Base-by-base conservation (phyloP, 768 basidiomycete genomes). In the Dioszegia hungarica region DNA sequence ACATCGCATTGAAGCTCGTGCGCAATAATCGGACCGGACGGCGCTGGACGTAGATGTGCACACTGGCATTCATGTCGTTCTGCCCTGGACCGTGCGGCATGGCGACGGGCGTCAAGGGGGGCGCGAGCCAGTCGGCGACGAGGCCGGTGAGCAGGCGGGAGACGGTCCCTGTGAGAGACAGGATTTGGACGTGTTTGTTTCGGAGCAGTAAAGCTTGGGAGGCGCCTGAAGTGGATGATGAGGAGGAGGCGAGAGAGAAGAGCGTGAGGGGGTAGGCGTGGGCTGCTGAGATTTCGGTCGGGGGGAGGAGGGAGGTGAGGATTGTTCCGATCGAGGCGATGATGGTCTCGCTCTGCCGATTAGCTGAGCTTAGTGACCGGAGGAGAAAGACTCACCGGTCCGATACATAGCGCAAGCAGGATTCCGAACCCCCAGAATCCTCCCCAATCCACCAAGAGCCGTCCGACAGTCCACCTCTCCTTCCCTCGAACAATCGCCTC, bases 261-360 rank as follows among this genome's bases (percentile, higher is more conserved):
- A 29, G 24, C 19, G 55, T 28, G 36, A 45, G 17, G 39, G 28
- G 52, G 31, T 34, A 34, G 54, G 37, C 12, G 49, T 25, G 29
- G 19, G 43, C 20, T 29, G 47, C 19, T 11, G 38, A 31, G 5
- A 53, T 53, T 19, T 51, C 40, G 5, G 61, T 47, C 10, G 68
- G 62, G 4, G 72, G 66, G 3, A 75, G 50, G 11, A 76, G 59
- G 15, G 73, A 71, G 10, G 73, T 73, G 27, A 74, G 61, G 53
- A 76, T 68, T 24, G 75, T 71, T 4, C 75, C 75, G 33, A 76
- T 72, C 10, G 67, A 72, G 1, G 75, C 65, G n/a, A 76, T 55
- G 12, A 72, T 63, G 50, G 68, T 73, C 53, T 76, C 75, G 29
- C 64, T 61, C 74, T 75, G 50, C 33, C 3, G 24, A 14, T 25